These are phyloP conservation scores for Phtheirospermum japonicum DNA, from an alignment of 257 asterid genomes.

Conservation along the genomic window DNA sequence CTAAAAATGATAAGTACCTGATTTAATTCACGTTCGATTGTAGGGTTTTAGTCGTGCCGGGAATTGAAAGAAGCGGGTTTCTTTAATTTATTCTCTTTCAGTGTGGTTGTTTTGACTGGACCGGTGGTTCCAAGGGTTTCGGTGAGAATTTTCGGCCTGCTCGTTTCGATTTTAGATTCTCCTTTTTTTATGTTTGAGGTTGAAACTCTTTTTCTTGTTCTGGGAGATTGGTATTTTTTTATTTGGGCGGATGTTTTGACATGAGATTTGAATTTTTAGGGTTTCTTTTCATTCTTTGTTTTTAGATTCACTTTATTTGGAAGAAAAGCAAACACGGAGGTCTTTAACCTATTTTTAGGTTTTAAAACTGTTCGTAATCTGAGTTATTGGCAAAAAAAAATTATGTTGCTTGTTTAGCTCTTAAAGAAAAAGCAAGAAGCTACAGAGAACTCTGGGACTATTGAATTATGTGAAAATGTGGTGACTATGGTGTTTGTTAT, in stretches of 20 bases:
- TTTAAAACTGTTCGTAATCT: too few species aligned
- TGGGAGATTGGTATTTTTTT: slow-evolving; percentile 1
- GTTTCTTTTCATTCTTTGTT: too few species aligned
- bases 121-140: too few species aligned
- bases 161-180: neutral
- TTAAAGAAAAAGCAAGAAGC: neutral
- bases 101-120: slow-evolving; percentile 14
- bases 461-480: slow-evolving; percentile 11
- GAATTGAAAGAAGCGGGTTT: slow-evolving; percentile 20
- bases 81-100: neutral
- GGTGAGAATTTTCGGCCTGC: too few species aligned
- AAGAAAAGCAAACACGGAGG: too few species aligned
- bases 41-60: slow-evolving; percentile 22
- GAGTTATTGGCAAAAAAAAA: too few species aligned
- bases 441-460: neutral
- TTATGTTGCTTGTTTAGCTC: slow-evolving; percentile 1
- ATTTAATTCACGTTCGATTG: too few species aligned
- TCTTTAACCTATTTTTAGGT: too few species aligned
- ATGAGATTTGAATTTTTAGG: too few species aligned
- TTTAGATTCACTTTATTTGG: too few species aligned
- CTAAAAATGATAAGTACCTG: too few species aligned
- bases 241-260: slow-evolving; percentile 17
- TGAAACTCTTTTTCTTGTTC: slow-evolving; percentile 12
- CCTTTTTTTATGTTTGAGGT: slow-evolving; percentile 10
- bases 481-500: slow-evolving; percentile 15